Evolutionary conservation across 495 filamentous ascomycete species (phyloP).

Genomic region (Penicillium samsonianum): DNA sequence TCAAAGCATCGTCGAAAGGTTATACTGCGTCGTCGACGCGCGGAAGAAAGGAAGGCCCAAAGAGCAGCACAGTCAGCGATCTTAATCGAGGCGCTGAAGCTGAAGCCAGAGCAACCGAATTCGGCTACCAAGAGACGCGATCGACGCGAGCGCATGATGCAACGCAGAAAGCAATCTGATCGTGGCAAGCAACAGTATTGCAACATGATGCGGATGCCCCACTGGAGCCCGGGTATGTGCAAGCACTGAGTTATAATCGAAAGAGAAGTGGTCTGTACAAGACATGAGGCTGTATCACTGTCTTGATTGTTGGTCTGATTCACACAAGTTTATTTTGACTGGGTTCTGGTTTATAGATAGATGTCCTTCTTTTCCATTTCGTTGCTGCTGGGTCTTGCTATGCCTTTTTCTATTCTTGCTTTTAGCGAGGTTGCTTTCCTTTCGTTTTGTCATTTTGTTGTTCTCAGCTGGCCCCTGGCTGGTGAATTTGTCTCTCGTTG

Average conservation of each 20-base stretch:
- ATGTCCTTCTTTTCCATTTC: neutral
- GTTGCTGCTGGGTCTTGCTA: neutral
- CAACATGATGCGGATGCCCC: conserved; percentile 27
- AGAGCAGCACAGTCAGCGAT: neutral
- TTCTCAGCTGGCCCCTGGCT: neutral
- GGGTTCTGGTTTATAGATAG: neutral
- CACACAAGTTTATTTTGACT: neutral
- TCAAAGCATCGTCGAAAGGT: conserved; percentile 4
- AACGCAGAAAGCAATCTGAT: conserved; percentile 10
- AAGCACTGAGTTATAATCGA: neutral
- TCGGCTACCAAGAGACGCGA: conserved; percentile 31
- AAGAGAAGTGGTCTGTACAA: neutral
- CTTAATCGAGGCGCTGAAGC: neutral
- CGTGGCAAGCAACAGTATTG: conserved; percentile 18
- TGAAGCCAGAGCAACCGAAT: conserved; percentile 25
- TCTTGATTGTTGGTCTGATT: no score
- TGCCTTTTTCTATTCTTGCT: neutral
- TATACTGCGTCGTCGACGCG: conserved; percentile 9
- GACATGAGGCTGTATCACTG: neutral
- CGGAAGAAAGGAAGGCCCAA: neutral
- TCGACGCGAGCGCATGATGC: conserved; percentile 23
- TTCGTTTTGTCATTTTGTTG: neutral
- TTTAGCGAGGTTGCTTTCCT: neutral
- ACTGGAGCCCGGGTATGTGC: conserved; percentile 11
- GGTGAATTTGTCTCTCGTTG: neutral